Percentiles rank a stretch among this genome's conserved stretches.
Evolutionary conservation across 441 rosid species (phyloP).

Genomic region (Populus tomentosa): DNA sequence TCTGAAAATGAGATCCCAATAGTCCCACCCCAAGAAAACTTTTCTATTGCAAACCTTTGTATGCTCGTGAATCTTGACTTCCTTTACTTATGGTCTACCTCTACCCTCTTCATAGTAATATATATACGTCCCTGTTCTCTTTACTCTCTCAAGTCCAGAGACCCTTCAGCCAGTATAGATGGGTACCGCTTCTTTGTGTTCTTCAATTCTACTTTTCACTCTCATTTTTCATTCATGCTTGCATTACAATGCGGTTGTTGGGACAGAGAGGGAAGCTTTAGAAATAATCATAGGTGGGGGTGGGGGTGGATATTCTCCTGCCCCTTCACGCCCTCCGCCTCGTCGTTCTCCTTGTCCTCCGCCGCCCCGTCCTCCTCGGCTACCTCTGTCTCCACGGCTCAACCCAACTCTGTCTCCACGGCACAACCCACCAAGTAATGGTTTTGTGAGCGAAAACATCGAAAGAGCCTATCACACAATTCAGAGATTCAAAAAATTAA

Average conservation of each 20-base stretch:
- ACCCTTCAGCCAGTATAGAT: neutral
- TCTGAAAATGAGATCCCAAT: neutral
- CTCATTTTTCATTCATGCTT: slow-evolving; percentile 5
- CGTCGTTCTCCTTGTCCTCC: neutral
- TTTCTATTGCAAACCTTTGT: neutral
- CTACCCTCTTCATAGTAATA: neutral
- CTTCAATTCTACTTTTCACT: slow-evolving; percentile 11
- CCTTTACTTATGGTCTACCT: neutral
- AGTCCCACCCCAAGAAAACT: neutral
- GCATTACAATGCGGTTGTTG: neutral
- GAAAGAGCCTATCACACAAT: neutral
- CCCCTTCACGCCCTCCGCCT: too few relatives aligned
- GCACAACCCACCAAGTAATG: neutral
- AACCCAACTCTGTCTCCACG: slow-evolving; percentile 1
- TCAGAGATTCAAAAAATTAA: slow-evolving; percentile 5
- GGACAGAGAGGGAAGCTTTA: slow-evolving; percentile 15
- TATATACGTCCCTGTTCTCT: neutral
- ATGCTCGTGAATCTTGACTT: slow-evolving; percentile 11
- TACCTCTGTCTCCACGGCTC: accelerated
- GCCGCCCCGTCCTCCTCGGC: neutral
- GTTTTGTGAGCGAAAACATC: neutral
- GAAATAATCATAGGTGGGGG: slow-evolving; percentile 31
- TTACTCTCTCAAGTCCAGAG: neutral
- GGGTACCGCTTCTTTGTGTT: neutral
- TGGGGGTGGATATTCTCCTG: slow-evolving; percentile 1